These are phyloP conservation scores for Trichomonas gallinae DNA, from an alignment of 208 protist genomes.

Conservation along the genomic window DNA sequence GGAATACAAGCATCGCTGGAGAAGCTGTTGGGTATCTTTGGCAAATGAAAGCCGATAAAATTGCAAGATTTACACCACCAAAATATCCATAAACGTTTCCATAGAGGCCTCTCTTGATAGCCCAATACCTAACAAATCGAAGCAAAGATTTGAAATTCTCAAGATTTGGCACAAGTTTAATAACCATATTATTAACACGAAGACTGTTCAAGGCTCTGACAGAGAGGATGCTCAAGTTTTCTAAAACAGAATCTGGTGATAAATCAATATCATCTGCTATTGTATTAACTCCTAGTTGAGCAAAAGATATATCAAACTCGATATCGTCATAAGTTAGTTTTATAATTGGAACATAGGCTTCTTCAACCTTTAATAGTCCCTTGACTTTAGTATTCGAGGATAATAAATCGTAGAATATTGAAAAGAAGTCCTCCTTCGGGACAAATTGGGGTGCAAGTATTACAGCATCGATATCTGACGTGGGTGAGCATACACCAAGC, in stretches of 20 bases:
- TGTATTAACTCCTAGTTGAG: background rate
- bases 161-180: background rate
- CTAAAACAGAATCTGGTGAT: background rate
- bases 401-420: background rate
- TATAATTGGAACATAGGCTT: constrained; percentile 2
- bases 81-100: constrained; percentile 18
- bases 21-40: background rate
- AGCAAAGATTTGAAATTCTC: background rate
- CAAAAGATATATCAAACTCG: constrained; percentile 14
- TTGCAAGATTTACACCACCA: background rate
- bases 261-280: constrained; percentile 2
- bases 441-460: background rate
- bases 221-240: background rate
- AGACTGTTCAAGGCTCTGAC: background rate
- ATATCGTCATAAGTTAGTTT: background rate
- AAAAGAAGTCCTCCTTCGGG: background rate
- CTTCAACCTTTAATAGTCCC: background rate
- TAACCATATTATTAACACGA: background rate
- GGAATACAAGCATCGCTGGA: background rate
- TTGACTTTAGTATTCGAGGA: background rate
- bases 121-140: background rate
- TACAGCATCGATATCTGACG: background rate
- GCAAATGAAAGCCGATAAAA: background rate
- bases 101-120: background rate
- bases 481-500: background rate